Conservation (phyloP, 306 rosid species). For the Gynostemma pentaphyllum region DNA sequence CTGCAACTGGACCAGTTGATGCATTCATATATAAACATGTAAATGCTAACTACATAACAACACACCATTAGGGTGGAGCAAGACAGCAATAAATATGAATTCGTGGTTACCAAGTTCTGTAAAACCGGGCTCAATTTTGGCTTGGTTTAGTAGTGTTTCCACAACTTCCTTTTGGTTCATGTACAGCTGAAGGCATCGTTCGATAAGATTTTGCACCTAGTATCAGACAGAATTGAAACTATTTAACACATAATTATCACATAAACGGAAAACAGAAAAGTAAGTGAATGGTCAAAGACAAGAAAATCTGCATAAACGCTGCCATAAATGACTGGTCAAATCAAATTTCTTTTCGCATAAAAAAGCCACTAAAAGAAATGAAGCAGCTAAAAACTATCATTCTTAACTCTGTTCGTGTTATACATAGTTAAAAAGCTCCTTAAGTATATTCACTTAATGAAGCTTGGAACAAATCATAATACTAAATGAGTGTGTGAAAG, state of each 20-base stretch:
- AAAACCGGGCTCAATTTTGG: constrained; percentile 90
- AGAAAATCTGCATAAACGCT: background rate
- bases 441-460: background rate
- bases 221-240: background rate
- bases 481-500: background rate
- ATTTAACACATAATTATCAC: background rate
- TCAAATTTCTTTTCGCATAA: background rate
- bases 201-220: constrained; percentile 88
- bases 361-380: background rate
- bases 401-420: background rate
- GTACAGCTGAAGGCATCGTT: constrained; percentile 84
- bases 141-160: constrained; percentile 54
- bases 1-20: background rate
- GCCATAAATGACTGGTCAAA: background rate
- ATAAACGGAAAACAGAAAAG: too few relatives aligned
- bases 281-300: background rate
- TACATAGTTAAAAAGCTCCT: background rate
- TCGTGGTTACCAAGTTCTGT: constrained; percentile 63
- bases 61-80: background rate
- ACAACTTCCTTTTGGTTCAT: constrained; percentile 86
- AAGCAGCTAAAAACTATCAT: background rate
- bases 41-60: background rate
- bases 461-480: background rate
- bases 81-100: constrained; percentile 1
- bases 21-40: background rate